Conservation (phyloP, 208 protist species). For the Plasmodiophora brassicae region DNA sequence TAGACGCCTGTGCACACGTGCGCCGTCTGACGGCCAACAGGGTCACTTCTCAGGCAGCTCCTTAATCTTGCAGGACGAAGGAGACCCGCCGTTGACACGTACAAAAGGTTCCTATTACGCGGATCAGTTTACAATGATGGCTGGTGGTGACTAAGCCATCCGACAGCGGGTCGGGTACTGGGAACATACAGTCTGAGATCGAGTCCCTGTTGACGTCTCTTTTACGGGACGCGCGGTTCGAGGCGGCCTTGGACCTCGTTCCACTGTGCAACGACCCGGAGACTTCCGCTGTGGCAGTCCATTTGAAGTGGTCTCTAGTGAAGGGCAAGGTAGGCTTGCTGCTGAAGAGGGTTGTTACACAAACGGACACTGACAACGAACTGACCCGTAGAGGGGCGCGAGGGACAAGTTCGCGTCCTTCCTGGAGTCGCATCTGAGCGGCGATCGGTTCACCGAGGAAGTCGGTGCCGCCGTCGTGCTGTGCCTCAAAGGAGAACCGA, state of each 20-base stretch:
- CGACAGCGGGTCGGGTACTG: background rate
- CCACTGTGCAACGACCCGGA: background rate
- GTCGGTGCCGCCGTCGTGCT: background rate
- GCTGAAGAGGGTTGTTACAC: too few relatives aligned
- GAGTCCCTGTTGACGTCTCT: background rate
- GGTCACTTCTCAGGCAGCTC: background rate
- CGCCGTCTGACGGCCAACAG: too few relatives aligned
- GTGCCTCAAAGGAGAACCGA: background rate
- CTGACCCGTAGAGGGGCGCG: background rate
- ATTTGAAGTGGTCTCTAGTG: background rate
- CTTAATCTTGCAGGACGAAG: background rate
- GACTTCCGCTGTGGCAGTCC: background rate
- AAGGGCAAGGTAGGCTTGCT: background rate
- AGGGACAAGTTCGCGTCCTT: constrained; percentile 17
- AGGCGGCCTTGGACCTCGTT: background rate
- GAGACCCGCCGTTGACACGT: background rate
- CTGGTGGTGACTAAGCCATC: background rate
- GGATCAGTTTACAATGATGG: background rate
- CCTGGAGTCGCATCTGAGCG: background rate
- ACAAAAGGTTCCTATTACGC: background rate
- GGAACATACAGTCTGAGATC: background rate
- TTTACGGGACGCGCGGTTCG: background rate
- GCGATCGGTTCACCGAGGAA: background rate
- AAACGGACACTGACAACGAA: background rate
- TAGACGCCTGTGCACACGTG: too few relatives aligned